Conservation (phyloP, 2,329 filamentous ascomycete species). For the Colletotrichum lindemuthianum region DNA sequence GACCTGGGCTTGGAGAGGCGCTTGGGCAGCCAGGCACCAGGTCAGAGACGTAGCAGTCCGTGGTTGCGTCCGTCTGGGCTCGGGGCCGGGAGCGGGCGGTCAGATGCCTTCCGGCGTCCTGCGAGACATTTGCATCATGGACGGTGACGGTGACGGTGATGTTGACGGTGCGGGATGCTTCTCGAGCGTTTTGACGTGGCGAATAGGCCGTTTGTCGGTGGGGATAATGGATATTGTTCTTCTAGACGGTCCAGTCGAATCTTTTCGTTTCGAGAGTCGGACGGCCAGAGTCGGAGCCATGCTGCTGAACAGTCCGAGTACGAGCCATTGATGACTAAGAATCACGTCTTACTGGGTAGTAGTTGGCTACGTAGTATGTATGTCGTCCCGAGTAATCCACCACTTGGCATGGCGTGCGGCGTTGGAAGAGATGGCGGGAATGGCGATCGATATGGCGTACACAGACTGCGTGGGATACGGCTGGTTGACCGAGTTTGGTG, state of each 20-base stretch:
- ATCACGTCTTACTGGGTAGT: conserved; percentile 9
- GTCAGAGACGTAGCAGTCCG: not conserved
- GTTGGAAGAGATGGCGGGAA: conserved; percentile 5
- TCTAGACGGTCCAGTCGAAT: no score
- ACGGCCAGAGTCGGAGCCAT: no score
- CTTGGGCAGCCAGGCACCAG: no score
- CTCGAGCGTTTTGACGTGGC: no score
- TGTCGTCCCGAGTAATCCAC: conserved; percentile 7
- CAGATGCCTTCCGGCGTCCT: not conserved
- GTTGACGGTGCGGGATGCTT: no score
- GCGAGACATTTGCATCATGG: not conserved
- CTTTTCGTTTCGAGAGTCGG: no score
- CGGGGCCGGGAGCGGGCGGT: conserved; percentile 16
- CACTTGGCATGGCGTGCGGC: not conserved
- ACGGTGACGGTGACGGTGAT: not conserved
- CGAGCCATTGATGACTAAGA: not conserved
- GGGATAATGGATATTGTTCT: no score
- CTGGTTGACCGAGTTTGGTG: not conserved
- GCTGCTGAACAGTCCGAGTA: not conserved
- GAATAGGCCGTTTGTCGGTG: no score
- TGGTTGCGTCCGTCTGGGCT: not conserved
- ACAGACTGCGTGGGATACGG: no score
- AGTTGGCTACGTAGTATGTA: no score
- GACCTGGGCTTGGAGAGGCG: no score
- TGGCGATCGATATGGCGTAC: conserved; percentile 11